Conservation (phyloP, 2,329 filamentous ascomycete species). For the Monosporascus sp. region DNA sequence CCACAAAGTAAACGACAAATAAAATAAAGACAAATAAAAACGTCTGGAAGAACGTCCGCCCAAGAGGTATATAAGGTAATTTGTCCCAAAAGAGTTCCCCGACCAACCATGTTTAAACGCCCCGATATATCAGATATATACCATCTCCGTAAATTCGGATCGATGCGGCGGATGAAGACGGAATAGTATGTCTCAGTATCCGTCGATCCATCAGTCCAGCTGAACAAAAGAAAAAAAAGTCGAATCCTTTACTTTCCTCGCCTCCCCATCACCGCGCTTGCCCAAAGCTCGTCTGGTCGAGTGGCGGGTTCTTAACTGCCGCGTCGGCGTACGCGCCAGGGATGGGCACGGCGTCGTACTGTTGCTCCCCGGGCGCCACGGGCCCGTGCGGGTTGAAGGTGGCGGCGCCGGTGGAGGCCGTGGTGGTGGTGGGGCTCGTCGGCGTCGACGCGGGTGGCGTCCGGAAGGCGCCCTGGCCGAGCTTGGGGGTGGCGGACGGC, state of each 20-base stretch:
- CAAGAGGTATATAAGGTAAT: slow-evolving; percentile 4
- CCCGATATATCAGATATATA: no score
- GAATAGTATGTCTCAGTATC: no score
- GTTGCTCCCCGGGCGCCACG: slow-evolving; percentile 71
- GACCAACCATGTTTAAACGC: no score
- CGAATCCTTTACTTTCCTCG: slow-evolving; percentile 1
- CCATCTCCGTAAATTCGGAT: no score
- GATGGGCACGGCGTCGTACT: slow-evolving; percentile 82
- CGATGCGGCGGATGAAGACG: no score
- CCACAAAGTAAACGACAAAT: neutral
- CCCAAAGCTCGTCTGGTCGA: slow-evolving; percentile 39
- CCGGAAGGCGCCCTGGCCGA: slow-evolving; percentile 55
- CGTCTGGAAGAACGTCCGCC: neutral
- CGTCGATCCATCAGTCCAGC: slow-evolving; percentile 13
- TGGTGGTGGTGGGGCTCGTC: slow-evolving; percentile 32
- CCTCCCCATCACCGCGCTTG: slow-evolving; percentile 20
- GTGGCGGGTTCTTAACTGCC: slow-evolving; percentile 46
- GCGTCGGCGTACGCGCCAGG: slow-evolving; percentile 71
- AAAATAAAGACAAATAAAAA: neutral
- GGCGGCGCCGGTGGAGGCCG: slow-evolving; percentile 25
- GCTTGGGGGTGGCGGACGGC: slow-evolving; percentile 69
- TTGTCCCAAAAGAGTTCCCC: no score
- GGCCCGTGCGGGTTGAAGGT: slow-evolving; percentile 58
- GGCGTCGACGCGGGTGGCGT: slow-evolving; percentile 28
- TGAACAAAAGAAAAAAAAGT: slow-evolving; percentile 12